phyloP scores from a whole-genome alignment of 106 monocot genomes.

The Cymbidium sinense region DNA sequence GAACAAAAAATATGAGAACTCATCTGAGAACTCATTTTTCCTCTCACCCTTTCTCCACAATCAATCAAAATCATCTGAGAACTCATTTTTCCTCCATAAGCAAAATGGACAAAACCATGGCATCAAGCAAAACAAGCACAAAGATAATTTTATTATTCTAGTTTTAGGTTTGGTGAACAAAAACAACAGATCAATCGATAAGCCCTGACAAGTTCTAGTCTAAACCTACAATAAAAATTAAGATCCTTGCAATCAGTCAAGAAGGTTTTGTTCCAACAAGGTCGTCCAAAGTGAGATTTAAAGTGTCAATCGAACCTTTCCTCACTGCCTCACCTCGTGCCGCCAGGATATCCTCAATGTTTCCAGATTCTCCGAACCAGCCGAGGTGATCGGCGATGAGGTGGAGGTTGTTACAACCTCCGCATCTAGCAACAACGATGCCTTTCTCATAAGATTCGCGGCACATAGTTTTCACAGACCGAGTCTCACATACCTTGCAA shows the following conservation, averaged over 20 bases:
- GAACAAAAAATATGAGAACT: too few species aligned
- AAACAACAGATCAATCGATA: not conserved
- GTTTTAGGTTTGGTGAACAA: too few species aligned
- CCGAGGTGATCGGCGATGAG: conserved; percentile 82
- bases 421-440: conserved; percentile 69
- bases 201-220: not conserved
- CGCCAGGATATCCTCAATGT: conserved; percentile 74
- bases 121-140: too few species aligned
- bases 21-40: too few species aligned
- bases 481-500: conserved; percentile 88
- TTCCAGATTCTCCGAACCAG: conserved; percentile 86
- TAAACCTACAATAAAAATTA: not conserved
- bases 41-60: too few species aligned
- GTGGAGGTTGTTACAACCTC: conserved; percentile 85
- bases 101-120: too few species aligned
- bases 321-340: conserved; percentile 67
- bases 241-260: too few species aligned
- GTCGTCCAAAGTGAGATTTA: conserved; percentile 80
- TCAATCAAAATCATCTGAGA: too few species aligned
- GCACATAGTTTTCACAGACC: conserved; percentile 73
- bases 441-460: conserved; percentile 89
- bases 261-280: conserved; percentile 43
- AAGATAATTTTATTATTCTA: too few species aligned
- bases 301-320: conserved; percentile 65
- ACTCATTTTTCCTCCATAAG: too few species aligned